phyloP scores from a whole-genome alignment of 805 yeast species.

The Nakazawaea ambrosiae region DNA sequence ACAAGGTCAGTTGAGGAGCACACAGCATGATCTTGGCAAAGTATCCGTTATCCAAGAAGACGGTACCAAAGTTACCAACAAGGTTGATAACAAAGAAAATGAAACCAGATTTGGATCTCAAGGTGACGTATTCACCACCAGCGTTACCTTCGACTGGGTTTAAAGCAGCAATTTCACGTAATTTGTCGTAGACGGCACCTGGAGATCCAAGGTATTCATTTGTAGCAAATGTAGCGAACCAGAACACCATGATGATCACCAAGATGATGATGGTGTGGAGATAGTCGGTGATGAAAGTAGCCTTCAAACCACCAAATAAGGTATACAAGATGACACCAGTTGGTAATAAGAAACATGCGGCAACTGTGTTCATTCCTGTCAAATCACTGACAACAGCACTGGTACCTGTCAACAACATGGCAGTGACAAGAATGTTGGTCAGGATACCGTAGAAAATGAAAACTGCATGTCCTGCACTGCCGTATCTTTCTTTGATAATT shows the following conservation, averaged over 20 bases:
- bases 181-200: conserved; percentile 65
- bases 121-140: conserved; percentile 81
- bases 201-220: conserved; percentile 73
- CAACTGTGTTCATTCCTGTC: conserved; percentile 75
- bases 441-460: conserved; percentile 78
- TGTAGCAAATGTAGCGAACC: conserved; percentile 74
- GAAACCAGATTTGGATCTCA: conserved; percentile 81
- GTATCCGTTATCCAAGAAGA: conserved; percentile 80
- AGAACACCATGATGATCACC: conserved; percentile 72
- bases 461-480: conserved; percentile 62
- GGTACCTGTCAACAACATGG: conserved; percentile 88
- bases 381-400: conserved; percentile 74
- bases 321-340: conserved; percentile 73
- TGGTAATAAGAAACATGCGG: conserved; percentile 78
- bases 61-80: conserved; percentile 88
- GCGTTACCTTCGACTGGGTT: conserved; percentile 75
- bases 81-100: conserved; percentile 83
- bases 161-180: conserved; percentile 50
- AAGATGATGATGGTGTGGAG: conserved; percentile 76
- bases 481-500: conserved; percentile 75
- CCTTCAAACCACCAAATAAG: conserved; percentile 74
- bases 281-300: conserved; percentile 76
- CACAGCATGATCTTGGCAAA: conserved; percentile 88
- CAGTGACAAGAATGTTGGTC: conserved; percentile 84
- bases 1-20: conserved; percentile 74